Percentiles rank a stretch among this genome's conserved stretches.
phyloP scores from a whole-genome alignment of 2,329 filamentous ascomycete species.

The Pyrenochaeta sp. region DNA sequence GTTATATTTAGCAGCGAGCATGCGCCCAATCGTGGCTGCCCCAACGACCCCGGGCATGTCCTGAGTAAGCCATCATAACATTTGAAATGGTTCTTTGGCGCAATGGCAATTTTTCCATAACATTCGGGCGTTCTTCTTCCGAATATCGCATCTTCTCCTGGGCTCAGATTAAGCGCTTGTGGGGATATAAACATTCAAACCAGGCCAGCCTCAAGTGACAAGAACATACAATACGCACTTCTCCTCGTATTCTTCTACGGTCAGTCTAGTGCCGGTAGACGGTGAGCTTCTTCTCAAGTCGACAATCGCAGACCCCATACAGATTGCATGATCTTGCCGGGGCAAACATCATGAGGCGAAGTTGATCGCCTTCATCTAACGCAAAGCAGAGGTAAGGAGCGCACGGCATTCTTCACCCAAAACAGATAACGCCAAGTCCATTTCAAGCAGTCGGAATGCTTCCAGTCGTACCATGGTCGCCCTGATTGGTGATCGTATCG shows the following conservation, averaged over 20 bases:
- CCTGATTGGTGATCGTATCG: not conserved
- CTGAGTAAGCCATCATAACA: constrained; percentile 9
- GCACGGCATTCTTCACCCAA: not conserved
- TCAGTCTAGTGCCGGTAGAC: not conserved
- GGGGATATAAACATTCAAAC: not conserved
- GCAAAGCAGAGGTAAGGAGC: not conserved
- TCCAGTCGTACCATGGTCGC: not conserved
- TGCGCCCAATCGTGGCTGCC: not conserved
- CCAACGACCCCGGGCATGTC: constrained; percentile 5
- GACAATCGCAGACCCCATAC: not conserved
- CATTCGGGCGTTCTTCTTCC: not conserved
- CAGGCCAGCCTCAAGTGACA: not conserved
- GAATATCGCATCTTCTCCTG: not conserved
- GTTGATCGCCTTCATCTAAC: not conserved
- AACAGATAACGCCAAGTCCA: not conserved
- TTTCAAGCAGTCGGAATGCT: not conserved
- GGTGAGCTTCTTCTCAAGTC: not conserved
- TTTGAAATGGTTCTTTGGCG: not conserved
- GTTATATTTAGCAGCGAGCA: constrained; percentile 29
- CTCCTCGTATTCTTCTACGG: not conserved
- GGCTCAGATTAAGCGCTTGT: not conserved
- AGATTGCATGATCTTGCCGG: not conserved
- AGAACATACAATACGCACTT: not conserved
- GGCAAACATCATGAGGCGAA: not conserved
- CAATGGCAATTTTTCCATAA: not conserved